These are phyloP conservation scores for Boletellus dicymbophilus DNA, from an alignment of 1,284 basidiomycete genomes.

Conservation along the genomic window DNA sequence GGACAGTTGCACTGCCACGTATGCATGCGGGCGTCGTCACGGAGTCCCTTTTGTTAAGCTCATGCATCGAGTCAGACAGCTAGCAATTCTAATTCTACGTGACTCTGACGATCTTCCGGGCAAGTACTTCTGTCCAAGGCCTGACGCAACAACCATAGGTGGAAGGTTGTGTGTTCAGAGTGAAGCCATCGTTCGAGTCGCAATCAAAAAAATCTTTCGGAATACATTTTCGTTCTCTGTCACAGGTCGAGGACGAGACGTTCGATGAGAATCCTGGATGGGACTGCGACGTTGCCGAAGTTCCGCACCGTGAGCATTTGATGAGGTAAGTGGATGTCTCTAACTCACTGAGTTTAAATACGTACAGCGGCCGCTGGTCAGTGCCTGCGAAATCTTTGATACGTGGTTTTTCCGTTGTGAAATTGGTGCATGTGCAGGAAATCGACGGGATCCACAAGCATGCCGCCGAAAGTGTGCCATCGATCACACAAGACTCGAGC, in stretches of 20 bases:
- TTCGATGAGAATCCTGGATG: conserved; percentile 17
- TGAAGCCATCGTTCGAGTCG: conserved; percentile 17
- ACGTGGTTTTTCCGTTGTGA: conserved; percentile 23
- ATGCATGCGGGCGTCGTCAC: neutral
- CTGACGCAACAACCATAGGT: conserved; percentile 16
- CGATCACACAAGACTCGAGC: neutral
- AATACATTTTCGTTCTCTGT: conserved; percentile 26
- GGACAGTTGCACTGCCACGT: conserved; percentile 17
- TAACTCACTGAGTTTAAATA: neutral
- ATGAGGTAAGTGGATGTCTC: conserved; percentile 5
- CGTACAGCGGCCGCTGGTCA: neutral
- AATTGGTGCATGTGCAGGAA: conserved; percentile 25
- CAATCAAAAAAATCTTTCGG: conserved; percentile 21
- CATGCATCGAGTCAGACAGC: too few species aligned
- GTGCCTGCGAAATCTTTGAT: conserved; percentile 12
- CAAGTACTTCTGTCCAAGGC: neutral
- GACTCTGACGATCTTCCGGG: conserved; percentile 22
- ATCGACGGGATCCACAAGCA: conserved; percentile 11
- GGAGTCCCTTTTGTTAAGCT: too few species aligned
- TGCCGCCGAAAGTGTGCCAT: neutral
- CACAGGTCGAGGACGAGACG: conserved; percentile 17
- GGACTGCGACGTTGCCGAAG: conserved; percentile 22
- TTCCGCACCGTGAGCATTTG: too few species aligned
- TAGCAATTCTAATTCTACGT: conserved; percentile 20
- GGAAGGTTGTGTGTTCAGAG: conserved; percentile 21